Evolutionary conservation across 2,329 filamentous ascomycete species (phyloP).

Genomic region (Colletotrichum karsti): DNA sequence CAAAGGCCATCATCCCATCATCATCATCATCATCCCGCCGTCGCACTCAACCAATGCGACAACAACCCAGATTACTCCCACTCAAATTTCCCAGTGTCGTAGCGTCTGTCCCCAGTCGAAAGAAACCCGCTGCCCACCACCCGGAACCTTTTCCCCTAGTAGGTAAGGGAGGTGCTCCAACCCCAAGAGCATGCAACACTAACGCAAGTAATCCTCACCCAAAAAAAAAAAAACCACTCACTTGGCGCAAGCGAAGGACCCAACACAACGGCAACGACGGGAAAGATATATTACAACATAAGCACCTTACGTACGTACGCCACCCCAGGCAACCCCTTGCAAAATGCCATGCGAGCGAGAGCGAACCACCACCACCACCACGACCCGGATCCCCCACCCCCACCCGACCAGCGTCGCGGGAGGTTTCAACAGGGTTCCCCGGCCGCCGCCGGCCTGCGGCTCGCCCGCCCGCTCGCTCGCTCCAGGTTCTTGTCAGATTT

Average conservation of each 20-base stretch:
- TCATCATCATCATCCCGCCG: background rate
- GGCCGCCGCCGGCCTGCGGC: too few relatives aligned
- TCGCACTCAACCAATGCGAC: too few relatives aligned
- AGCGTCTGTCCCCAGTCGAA: too few relatives aligned
- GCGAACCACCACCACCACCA: background rate
- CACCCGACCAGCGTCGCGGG: conserved; percentile 9
- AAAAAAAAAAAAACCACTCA: background rate
- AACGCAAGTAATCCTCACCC: background rate
- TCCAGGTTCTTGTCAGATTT: background rate
- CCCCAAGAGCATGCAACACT: background rate
- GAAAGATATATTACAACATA: too few relatives aligned
- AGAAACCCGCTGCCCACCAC: background rate
- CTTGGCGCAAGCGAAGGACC: too few relatives aligned
- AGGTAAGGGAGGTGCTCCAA: background rate
- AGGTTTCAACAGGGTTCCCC: conserved; percentile 22
- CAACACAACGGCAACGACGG: too few relatives aligned
- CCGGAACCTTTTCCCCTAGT: background rate
- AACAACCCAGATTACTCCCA: too few relatives aligned
- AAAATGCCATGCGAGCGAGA: too few relatives aligned
- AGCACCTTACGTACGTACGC: background rate
- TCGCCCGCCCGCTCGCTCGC: background rate
- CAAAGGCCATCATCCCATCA: background rate
- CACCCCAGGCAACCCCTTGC: background rate
- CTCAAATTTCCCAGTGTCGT: too few relatives aligned
- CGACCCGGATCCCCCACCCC: conserved; percentile 13